phyloP scores from a whole-genome alignment of 2,329 filamentous ascomycete species.

The Gaeumannomyces sp. region DNA sequence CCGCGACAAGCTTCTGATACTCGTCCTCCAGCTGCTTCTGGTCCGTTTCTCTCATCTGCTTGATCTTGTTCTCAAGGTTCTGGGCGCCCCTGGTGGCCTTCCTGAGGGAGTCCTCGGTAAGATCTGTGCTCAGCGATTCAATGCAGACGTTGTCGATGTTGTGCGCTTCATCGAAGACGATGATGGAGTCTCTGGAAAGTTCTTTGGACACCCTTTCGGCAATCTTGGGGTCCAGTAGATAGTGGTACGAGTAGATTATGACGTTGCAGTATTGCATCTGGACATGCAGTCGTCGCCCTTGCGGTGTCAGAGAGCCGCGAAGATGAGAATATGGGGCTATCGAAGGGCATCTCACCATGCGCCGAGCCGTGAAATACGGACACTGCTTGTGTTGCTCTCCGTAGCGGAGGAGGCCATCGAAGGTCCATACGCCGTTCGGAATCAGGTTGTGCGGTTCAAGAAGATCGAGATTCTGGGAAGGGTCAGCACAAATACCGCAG shows the following conservation, averaged over 20 bases:
- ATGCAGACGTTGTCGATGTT: conserved; percentile 99
- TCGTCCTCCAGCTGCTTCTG: conserved; percentile 91
- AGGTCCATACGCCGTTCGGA: conserved; percentile 90
- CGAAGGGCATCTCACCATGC: conserved; percentile 62
- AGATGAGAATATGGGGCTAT: conserved; percentile 10
- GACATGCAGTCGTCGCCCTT: too few species aligned
- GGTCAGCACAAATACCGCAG: conserved; percentile 15
- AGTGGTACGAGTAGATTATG: conserved; percentile 99
- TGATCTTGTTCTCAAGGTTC: conserved; percentile 85
- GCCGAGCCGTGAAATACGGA: conserved; percentile 89
- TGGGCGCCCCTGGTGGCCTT: conserved; percentile 86
- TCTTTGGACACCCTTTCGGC: conserved; percentile 92
- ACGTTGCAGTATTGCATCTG: conserved; percentile 99
- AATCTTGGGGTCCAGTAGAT: conserved; percentile 95
- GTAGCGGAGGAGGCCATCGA: conserved; percentile 82
- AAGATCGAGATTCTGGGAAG: conserved; percentile 73
- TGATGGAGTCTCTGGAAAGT: conserved; percentile 94
- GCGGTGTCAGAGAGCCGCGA: conserved; percentile 7
- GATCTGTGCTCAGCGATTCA: conserved; percentile 90
- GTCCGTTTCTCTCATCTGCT: conserved; percentile 93
- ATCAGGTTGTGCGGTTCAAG: conserved; percentile 93
- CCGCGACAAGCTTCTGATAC: conserved; percentile 92
- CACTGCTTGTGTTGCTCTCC: conserved; percentile 96
- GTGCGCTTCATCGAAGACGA: conserved; percentile 97
- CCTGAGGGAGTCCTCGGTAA: conserved; percentile 89